These are phyloP conservation scores for Fraxinus americana DNA, from an alignment of 257 asterid species.

Conservation along the genomic window DNA sequence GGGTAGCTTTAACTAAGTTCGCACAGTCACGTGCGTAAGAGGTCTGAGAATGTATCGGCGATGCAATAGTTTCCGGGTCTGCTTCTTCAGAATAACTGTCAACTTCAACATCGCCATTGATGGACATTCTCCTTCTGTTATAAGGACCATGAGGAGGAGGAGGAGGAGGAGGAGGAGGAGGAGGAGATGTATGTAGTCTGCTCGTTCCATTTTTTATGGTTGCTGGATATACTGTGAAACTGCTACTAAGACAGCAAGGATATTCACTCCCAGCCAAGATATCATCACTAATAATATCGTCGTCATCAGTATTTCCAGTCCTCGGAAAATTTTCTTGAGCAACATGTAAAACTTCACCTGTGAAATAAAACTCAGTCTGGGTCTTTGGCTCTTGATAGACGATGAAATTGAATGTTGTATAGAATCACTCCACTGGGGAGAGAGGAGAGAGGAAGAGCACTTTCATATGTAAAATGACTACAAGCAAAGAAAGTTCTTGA, in stretches of 20 bases:
- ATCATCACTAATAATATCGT: slow-evolving; percentile 32
- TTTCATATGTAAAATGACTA: not conserved
- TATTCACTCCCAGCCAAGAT: slow-evolving; percentile 38
- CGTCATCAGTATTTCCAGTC: slow-evolving; percentile 30
- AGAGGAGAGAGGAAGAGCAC: not conserved
- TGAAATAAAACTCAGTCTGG: slow-evolving; percentile 23
- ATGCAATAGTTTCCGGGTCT: slow-evolving; percentile 38
- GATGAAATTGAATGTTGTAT: not conserved
- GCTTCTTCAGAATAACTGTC: slow-evolving; percentile 44
- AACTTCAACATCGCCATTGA: slow-evolving; percentile 36
- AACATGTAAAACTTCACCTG: slow-evolving; percentile 83
- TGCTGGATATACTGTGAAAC: slow-evolving; percentile 51
- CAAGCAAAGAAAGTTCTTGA: not conserved
- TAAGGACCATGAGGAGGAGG: slow-evolving; percentile 62
- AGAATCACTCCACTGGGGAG: not conserved
- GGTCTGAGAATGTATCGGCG: slow-evolving; percentile 38
- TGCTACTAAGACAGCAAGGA: slow-evolving; percentile 49
- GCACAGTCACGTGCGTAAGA: slow-evolving; percentile 47
- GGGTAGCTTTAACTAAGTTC: slow-evolving; percentile 55
- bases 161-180: slow-evolving; percentile 59
- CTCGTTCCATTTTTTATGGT: slow-evolving; percentile 29
- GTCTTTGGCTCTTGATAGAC: not conserved
- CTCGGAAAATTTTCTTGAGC: slow-evolving; percentile 58
- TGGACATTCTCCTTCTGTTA: slow-evolving; percentile 71
- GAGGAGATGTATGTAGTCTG: slow-evolving; percentile 62